These are phyloP conservation scores for Hawksworthiomyces lignivorus DNA, from an alignment of 2,329 filamentous ascomycete species.

Conservation along the genomic window DNA sequence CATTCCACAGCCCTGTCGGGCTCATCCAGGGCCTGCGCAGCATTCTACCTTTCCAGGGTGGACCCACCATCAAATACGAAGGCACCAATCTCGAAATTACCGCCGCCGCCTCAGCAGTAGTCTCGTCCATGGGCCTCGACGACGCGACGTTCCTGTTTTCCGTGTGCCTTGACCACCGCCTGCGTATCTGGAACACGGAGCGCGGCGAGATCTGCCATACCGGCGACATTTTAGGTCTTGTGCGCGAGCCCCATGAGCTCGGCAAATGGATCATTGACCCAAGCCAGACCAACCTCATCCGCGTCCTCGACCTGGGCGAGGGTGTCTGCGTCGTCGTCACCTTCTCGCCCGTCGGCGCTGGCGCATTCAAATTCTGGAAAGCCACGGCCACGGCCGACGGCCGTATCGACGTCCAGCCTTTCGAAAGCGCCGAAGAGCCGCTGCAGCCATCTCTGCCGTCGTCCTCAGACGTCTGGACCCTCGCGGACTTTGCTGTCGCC, in stretches of 20 bases:
- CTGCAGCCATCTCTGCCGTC: slow-evolving; percentile 63
- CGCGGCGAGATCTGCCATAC: slow-evolving; percentile 70
- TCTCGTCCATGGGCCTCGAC: slow-evolving; percentile 43
- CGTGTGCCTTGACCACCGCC: slow-evolving; percentile 77
- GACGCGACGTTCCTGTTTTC: slow-evolving; percentile 58
- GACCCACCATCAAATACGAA: slow-evolving; percentile 55
- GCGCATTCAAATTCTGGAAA: slow-evolving; percentile 92
- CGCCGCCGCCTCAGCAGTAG: slow-evolving; percentile 56
- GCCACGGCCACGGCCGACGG: slow-evolving; percentile 59
- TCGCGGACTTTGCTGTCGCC: slow-evolving; percentile 66
- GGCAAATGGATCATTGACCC: slow-evolving; percentile 74
- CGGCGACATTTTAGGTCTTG: slow-evolving; percentile 67
- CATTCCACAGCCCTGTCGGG: slow-evolving; percentile 64
- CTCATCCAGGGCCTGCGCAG: slow-evolving; percentile 62
- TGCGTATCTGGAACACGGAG: slow-evolving; percentile 85
- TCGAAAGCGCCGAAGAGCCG: slow-evolving; percentile 48
- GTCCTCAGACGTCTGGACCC: slow-evolving; percentile 68
- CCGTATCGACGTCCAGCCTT: slow-evolving; percentile 49
- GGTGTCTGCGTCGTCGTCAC: slow-evolving; percentile 59
- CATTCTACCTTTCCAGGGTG: slow-evolving; percentile 58
- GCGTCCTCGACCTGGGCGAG: slow-evolving; percentile 53
- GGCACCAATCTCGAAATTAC: slow-evolving; percentile 59
- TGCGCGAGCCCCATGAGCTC: slow-evolving; percentile 57
- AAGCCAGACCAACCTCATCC: slow-evolving; percentile 67
- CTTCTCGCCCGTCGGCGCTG: slow-evolving; percentile 78